Evolutionary conservation across 225 moss, liverwort and hornwort species (phyloP).

Genomic region (Marchantia polymorpha): DNA sequence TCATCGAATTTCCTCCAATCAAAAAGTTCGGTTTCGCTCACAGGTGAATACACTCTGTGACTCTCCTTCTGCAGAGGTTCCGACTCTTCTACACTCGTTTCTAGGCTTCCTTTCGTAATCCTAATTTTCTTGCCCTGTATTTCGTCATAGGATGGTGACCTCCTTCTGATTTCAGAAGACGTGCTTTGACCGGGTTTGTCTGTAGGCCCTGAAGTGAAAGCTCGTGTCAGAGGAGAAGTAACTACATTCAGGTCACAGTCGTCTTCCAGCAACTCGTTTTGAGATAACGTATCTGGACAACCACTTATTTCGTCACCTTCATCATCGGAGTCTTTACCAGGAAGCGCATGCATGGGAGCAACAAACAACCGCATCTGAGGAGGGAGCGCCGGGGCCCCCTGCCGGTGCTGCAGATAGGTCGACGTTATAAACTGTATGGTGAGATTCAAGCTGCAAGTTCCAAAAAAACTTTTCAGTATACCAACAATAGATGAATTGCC

Average conservation of each 20-base stretch:
- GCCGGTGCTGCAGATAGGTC: slow-evolving; percentile 37
- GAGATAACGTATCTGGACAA: slow-evolving; percentile 27
- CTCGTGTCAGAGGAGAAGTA: slow-evolving; percentile 9
- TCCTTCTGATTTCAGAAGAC: slow-evolving; percentile 4
- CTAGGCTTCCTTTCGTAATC: slow-evolving; percentile 23
- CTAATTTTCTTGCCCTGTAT: slow-evolving; percentile 38
- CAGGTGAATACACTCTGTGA: slow-evolving; percentile 4
- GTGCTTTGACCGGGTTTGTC: background rate
- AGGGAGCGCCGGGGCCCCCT: slow-evolving; percentile 43
- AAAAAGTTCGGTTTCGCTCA: background rate
- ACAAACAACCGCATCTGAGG: slow-evolving; percentile 44
- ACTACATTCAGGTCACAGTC: slow-evolving; percentile 20
- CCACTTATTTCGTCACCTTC: slow-evolving; percentile 34
- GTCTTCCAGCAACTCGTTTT: slow-evolving; percentile 25
- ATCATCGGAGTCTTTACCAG: slow-evolving; percentile 43
- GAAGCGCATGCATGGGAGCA: slow-evolving; percentile 37
- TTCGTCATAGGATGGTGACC: slow-evolving; percentile 23
- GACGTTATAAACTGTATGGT: slow-evolving; percentile 44
- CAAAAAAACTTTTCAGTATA: background rate
- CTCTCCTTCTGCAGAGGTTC: slow-evolving; percentile 18
- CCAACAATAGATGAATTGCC: background rate
- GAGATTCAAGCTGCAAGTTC: slow-evolving; percentile 38
- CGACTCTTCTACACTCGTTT: slow-evolving; percentile 13
- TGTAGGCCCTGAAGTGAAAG: background rate
- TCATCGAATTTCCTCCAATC: slow-evolving; percentile 5